Conservation (phyloP, 2,329 filamentous ascomycete genomes). For the Byssochlamys sp. region DNA sequence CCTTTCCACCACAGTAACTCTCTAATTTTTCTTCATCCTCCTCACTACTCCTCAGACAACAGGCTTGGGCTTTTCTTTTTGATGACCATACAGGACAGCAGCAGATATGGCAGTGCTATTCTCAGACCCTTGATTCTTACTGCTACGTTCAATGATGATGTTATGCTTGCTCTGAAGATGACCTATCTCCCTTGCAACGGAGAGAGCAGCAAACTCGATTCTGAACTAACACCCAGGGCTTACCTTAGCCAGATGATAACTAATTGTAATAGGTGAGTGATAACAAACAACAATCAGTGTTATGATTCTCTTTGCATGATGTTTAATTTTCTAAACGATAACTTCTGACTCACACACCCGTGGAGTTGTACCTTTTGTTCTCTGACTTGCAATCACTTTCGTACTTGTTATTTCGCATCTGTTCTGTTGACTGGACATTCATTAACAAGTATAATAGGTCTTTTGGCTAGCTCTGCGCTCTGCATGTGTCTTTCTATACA, state of each 20-base stretch:
- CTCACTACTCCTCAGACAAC: too few species aligned
- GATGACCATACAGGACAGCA: neutral
- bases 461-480: neutral
- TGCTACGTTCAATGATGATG: neutral
- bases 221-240: neutral
- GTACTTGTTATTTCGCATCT: neutral
- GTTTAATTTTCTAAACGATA: neutral
- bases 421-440: neutral
- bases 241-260: neutral
- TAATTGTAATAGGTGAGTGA: neutral
- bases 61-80: neutral
- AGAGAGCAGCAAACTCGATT: neutral
- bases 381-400: neutral
- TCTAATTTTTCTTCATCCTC: neutral
- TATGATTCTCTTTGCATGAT: neutral
- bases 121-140: neutral
- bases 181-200: neutral
- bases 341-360: neutral
- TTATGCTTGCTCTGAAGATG: neutral
- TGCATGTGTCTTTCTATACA: neutral
- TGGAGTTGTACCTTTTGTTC: conserved; percentile 1
- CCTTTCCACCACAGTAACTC: neutral
- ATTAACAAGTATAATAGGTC: neutral
- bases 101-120: neutral
- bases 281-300: neutral